These are phyloP conservation scores for Hysterangium stoloniferum DNA, from an alignment of 768 basidiomycete species.

Conservation along the genomic window DNA sequence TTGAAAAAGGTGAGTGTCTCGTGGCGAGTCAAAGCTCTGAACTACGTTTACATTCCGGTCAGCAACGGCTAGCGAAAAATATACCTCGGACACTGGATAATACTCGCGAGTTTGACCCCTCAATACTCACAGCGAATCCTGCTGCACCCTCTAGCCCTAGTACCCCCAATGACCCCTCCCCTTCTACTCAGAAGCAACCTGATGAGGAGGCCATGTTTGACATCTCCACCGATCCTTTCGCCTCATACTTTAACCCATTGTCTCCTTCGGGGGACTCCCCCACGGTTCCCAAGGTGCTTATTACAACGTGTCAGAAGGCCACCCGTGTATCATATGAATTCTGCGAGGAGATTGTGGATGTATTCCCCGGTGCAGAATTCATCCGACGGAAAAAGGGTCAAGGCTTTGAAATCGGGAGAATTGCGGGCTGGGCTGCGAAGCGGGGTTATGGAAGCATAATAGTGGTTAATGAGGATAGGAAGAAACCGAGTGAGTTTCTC, in stretches of 20 bases:
- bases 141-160: slow-evolving; percentile 21
- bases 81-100: slow-evolving; percentile 91
- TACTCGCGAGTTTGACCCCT: slow-evolving; percentile 76
- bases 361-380: slow-evolving; percentile 91
- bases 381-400: slow-evolving; percentile 80
- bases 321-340: slow-evolving; percentile 88
- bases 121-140: slow-evolving; percentile 41
- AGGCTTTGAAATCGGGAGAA: slow-evolving; percentile 83
- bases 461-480: slow-evolving; percentile 94
- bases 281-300: slow-evolving; percentile 77
- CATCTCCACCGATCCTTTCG: slow-evolving; percentile 68
- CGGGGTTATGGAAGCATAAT: slow-evolving; percentile 83
- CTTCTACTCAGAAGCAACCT: slow-evolving; percentile 25
- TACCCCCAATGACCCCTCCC: slow-evolving; percentile 14
- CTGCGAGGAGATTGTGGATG: slow-evolving; percentile 80
- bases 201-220: slow-evolving; percentile 58
- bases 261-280: slow-evolving; percentile 49
- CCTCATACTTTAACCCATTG: slow-evolving; percentile 55
- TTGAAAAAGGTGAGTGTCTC: slow-evolving; percentile 57
- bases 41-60: neutral
- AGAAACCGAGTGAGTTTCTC: slow-evolving; percentile 72
- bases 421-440: slow-evolving; percentile 89
- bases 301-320: slow-evolving; percentile 86
- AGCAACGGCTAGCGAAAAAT: slow-evolving; percentile 83
- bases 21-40: neutral